phyloP scores from a whole-genome alignment of 2,329 filamentous ascomycete genomes.

The Mariannaea elegans region DNA sequence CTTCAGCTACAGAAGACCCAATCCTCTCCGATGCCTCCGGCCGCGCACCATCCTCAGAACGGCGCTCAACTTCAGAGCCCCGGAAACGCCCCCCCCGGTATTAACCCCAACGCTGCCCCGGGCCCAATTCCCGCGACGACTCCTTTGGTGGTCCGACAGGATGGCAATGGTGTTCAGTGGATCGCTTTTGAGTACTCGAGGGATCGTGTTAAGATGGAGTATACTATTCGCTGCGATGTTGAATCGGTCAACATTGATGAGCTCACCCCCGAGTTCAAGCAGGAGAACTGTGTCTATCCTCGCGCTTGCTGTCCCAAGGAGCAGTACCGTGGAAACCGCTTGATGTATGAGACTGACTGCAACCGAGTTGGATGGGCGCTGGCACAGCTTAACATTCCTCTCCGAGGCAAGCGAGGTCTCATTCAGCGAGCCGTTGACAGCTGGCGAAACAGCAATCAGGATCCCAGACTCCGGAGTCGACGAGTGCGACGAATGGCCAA shows the following conservation, averaged over 20 bases:
- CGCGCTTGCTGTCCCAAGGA: slow-evolving; percentile 95
- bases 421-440: slow-evolving; percentile 98
- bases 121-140: slow-evolving; percentile 97
- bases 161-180: slow-evolving; percentile 97
- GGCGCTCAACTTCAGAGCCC: slow-evolving; percentile 52
- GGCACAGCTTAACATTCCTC: slow-evolving; percentile 88
- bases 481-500: slow-evolving; percentile 96
- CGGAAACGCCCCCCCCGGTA: slow-evolving; percentile 54
- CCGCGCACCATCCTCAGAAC: slow-evolving; percentile 48
- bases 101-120: slow-evolving; percentile 90
- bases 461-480: slow-evolving; percentile 88
- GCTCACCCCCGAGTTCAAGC: slow-evolving; percentile 89
- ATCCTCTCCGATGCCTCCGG: slow-evolving; percentile 52
- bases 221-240: slow-evolving; percentile 97
- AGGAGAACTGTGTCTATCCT: slow-evolving; percentile 97
- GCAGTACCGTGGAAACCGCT: slow-evolving; percentile 92
- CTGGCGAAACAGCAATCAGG: slow-evolving; percentile 99
- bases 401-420: slow-evolving; percentile 91
- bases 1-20: slow-evolving; percentile 68
- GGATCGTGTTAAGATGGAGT: slow-evolving; percentile 98
- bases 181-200: slow-evolving; percentile 98
- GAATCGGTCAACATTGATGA: slow-evolving; percentile 94
- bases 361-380: slow-evolving; percentile 99
- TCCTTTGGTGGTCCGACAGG: slow-evolving; percentile 90
- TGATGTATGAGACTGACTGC: slow-evolving; percentile 98